These are phyloP conservation scores for Neofusicoccum umdonicola DNA, from an alignment of 2,329 filamentous ascomycete genomes.

Conservation along the genomic window DNA sequence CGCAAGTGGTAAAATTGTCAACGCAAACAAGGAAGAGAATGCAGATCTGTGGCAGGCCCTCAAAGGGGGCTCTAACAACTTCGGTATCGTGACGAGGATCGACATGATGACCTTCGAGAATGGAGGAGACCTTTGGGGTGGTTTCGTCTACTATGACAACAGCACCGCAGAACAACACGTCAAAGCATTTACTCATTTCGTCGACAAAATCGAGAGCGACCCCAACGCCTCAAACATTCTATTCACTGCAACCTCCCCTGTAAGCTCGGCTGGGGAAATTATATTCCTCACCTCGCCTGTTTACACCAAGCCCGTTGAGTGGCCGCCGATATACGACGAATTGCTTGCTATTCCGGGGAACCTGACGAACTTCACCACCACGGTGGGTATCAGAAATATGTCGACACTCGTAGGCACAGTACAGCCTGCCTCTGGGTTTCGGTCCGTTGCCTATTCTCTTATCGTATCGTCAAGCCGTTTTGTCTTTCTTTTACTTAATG, in stretches of 20 bases:
- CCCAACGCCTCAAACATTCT: slow-evolving; percentile 24
- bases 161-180: slow-evolving; percentile 23
- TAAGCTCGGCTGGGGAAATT: slow-evolving; percentile 9
- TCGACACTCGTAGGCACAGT: slow-evolving; percentile 24
- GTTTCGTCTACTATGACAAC: slow-evolving; percentile 29
- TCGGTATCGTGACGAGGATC: slow-evolving; percentile 38
- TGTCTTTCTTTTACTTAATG: too few species aligned
- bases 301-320: slow-evolving; percentile 21
- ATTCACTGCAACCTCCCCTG: slow-evolving; percentile 22
- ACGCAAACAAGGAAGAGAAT: slow-evolving; percentile 8
- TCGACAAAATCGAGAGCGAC: slow-evolving; percentile 23
- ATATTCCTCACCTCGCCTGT: slow-evolving; percentile 25
- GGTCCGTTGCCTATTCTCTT: neutral
- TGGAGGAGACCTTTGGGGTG: slow-evolving; percentile 32
- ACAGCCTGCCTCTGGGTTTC: neutral
- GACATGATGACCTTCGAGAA: slow-evolving; percentile 21
- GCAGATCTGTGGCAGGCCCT: slow-evolving; percentile 37
- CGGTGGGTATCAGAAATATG: slow-evolving; percentile 26
- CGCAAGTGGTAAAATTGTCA: neutral
- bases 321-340: slow-evolving; percentile 25
- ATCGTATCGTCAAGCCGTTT: too few species aligned
- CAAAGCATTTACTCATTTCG: slow-evolving; percentile 23
- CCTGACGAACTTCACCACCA: slow-evolving; percentile 25
- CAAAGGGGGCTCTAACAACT: slow-evolving; percentile 38
- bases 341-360: slow-evolving; percentile 27